Conservation (phyloP, 345 rosid genomes). For the Erodium maritimum region DNA sequence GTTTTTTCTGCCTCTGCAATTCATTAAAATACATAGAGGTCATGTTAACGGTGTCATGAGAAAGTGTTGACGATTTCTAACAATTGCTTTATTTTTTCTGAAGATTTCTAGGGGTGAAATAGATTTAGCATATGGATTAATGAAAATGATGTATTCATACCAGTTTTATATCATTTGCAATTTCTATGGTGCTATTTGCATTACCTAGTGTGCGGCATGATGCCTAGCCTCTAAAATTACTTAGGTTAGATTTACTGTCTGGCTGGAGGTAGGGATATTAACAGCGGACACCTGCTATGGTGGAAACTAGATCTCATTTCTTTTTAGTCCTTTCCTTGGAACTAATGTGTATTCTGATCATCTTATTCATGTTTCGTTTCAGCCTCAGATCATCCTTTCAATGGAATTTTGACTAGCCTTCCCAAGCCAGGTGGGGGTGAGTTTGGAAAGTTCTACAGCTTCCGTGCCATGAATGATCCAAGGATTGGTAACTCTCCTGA, state of each 20-base stretch:
- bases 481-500: constrained; percentile 52
- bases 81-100: neutral
- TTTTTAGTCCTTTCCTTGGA: too few species aligned
- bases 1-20: too few species aligned
- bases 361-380: constrained; percentile 16
- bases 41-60: neutral
- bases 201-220: neutral
- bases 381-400: constrained; percentile 84
- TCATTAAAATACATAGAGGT: too few species aligned
- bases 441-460: constrained; percentile 86
- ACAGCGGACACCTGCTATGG: too few species aligned
- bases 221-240: too few species aligned
- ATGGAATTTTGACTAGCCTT: constrained; percentile 63
- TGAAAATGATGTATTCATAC: neutral
- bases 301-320: too few species aligned
- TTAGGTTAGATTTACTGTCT: too few species aligned
- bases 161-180: too few species aligned
- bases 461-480: constrained; percentile 90
- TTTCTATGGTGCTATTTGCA: neutral
- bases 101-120: too few species aligned
- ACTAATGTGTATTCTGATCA: neutral
- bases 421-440: constrained; percentile 96
- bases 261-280: too few species aligned
- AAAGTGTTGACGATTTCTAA: neutral
- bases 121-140: neutral